Base-by-base conservation (phyloP, 495 filamentous ascomycete genomes). In the Lasiosphaeria ovina region DNA sequence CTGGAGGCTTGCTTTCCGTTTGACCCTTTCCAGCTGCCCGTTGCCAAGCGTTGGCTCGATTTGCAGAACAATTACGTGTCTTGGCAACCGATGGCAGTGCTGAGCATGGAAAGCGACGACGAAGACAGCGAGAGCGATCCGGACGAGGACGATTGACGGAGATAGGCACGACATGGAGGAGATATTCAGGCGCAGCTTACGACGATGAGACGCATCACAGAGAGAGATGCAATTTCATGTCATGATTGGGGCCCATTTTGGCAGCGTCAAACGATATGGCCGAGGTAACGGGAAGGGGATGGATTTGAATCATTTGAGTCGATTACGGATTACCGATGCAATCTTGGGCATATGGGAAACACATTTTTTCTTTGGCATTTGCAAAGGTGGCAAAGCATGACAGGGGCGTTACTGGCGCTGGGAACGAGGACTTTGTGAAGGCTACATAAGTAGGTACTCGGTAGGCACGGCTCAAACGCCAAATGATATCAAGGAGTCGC, bases 1-100 rank as follows among this genome's bases (percentile, higher is more conserved):
- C 81, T 98, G 3, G 93, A 97, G 61, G 89, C 90, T 0, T 97
- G 93, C 72, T 98, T 98, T 72, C 94, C 95, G 2, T 99, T 99
- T 67, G 94, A 99, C 69, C 94, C 94, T 3, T 98, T 96, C 74
- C 86, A 90, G 62, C 79, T 98, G 11, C 93, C 91, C 0, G 78
- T 83, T 53, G 96, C 92, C 65, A 89, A 87, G 70, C 79, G 85
- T 42, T 98, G 95, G 94, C 63, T 73, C 12, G 71, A 73, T 33
- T 67, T 99, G 52, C 84, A 90, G 52, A 81, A 81, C 4, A 92
- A 93, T 64, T 99, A 97, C 66, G 79, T 92, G 24, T 79, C 88
- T 59, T 99, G 93, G 93, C 83, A 83, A 49, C 82, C 84, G 8
- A 85, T 96, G 16, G 85, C 89, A 1, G 89, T 92, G 3, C 72